A percentile compares a stretch with the other conserved stretches of the same genome.
phyloP scores from a whole-genome alignment of 2,329 filamentous ascomycete species.

The Metarhizium album region DNA sequence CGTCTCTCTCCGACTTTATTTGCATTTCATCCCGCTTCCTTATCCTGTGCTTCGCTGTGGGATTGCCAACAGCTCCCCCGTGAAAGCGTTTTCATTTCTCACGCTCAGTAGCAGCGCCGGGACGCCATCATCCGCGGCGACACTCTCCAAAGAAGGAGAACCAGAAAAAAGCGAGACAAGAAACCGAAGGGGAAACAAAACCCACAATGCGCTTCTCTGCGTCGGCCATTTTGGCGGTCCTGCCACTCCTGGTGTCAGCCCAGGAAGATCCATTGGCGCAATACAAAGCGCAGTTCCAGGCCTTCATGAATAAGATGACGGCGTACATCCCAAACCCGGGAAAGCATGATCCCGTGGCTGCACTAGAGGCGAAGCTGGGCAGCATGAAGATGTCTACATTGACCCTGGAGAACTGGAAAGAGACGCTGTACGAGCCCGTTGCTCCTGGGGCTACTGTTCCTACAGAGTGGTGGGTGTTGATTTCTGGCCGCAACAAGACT shows the following conservation, averaged over 20 bases:
- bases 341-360: constrained; percentile 28
- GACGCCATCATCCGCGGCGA: too few relatives aligned
- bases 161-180: background rate
- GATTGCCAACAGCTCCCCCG: background rate
- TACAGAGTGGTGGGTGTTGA: constrained; percentile 66
- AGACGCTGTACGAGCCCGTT: constrained; percentile 53
- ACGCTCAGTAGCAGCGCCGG: too few relatives aligned
- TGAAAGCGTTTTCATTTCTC: constrained; percentile 1
- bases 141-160: too few relatives aligned
- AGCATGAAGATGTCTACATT: constrained; percentile 38
- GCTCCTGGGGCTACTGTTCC: constrained; percentile 48
- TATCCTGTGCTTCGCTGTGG: background rate
- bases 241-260: constrained; percentile 46
- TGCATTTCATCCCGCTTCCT: background rate
- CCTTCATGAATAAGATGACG: constrained; percentile 50
- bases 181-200: too few relatives aligned
- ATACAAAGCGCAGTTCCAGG: constrained; percentile 53
- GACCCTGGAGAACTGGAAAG: constrained; percentile 60
- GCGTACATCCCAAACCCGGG: constrained; percentile 40
- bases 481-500: constrained; percentile 68
- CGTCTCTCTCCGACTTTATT: constrained; percentile 7
- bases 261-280: constrained; percentile 41
- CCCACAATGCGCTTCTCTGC: constrained; percentile 48
- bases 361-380: constrained; percentile 29
- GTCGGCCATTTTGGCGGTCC: constrained; percentile 36